Base-by-base conservation (phyloP, 106 monocot species). In the Gastrodia elata region DNA sequence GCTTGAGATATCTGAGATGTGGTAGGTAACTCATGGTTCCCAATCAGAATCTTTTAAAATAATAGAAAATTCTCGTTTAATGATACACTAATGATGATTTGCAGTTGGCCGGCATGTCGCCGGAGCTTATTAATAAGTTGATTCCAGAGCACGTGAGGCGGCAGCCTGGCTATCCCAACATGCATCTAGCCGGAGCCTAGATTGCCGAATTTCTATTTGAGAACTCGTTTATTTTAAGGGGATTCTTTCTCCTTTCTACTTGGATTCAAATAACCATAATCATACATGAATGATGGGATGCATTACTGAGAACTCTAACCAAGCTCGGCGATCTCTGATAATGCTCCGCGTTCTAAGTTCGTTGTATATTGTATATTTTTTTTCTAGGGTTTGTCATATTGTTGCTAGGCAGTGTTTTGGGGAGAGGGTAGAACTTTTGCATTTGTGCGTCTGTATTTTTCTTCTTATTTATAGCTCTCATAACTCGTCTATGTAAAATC, bases 51-150 rank as follows among this genome's bases (percentile, higher is more conserved):
- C n/a, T n/a, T n/a, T n/a, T n/a, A n/a, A n/a, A n/a, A n/a, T n/a
- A n/a, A n/a, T n/a, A n/a, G n/a, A n/a, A n/a, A n/a, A n/a, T n/a
- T n/a, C n/a, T n/a, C n/a, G n/a, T n/a, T n/a, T n/a, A n/a, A n/a
- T n/a, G n/a, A n/a, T n/a, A n/a, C n/a, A n/a, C n/a, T n/a, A n/a
- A n/a, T n/a, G n/a, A n/a, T n/a, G 22, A 52, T 22, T 59, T 33
- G n/a, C 91, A 91, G 91, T 69, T 91, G 41, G 57, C 72, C 2
- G 87, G 91, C 10, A 79, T 75, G 15, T 88, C 83, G 6, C 85
- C 83, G 5, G 91, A 91, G 61, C 83, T 91, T 52, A 52, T 91
- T 32, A 76, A 58, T 77, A 91, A 81, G 78, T 70, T 91, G 68
- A 86, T 88, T 16, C 87, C 91, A 35, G 91, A 91, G 33, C 85